Base-by-base conservation (phyloP, 1,284 basidiomycete species). In the Austropuccinia psidii region DNA sequence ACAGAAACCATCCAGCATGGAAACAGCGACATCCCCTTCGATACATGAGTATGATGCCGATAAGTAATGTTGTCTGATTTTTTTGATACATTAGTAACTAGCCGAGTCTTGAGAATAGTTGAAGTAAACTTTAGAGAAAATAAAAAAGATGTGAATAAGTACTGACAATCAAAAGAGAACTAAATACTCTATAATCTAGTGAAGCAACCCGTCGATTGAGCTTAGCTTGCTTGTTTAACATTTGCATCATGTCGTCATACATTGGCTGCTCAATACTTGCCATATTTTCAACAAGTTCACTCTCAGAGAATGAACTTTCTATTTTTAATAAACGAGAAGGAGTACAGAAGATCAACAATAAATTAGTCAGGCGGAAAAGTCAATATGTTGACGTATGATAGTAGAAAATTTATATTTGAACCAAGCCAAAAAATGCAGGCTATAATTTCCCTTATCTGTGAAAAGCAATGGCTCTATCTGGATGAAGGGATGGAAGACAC, bases 1-100 rank as follows among this genome's bases (percentile, higher is more conserved):
- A 62, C 27, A 73, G 31, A 64, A 62, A 73, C 69, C 69, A 73
- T 62, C 69, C 69, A 19, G 13, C 41, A n/a, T 43, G 58, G 58
- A 73, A 73, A 37, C 57, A 45, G 27, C 29, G 33, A 41, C 29
- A 2, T 52, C 69, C 69, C 49, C 69, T 60, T 33, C 58, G 45
- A 31, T 43, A 31, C 37, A 73, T 64, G 33, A 52, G n/a, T 7
- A 62, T 52, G 9, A 73, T 21, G 24, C 65, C 65, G 35, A 55
- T 29, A 19, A 55, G 27, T 6, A 55, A 33, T 15, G 8, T 52
- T 52, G 9, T 24, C 11, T 21, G 8, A n/a, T 24, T n/a, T 52
- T 24, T 60, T 24, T 17, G 31, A 21, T 55, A 29, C 6, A 19
- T 17, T 19, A 35, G 7, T n/a, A 11, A 17, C 27, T 35, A 54